Evolutionary conservation across 2,329 filamentous ascomycete genomes (phyloP), one percentile per base, ranked within the genome.

Genomic region (Ceratocystis diversiconidia): DNA sequence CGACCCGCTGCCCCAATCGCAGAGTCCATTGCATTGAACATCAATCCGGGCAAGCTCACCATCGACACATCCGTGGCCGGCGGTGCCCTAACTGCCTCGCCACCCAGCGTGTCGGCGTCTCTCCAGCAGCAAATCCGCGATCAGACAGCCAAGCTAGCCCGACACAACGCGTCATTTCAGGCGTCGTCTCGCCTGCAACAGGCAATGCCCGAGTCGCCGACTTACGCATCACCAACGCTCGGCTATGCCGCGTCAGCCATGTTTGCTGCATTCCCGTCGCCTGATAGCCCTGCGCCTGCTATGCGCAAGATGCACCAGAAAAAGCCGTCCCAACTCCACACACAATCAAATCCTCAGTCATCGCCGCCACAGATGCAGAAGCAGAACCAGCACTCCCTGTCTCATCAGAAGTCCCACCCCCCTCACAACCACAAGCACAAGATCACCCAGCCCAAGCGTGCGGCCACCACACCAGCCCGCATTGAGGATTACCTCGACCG

Each of bases 111-210:
- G 60, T 46, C 60, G 3, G 30, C 7, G 50, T 59, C 32, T 12
- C 62, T 59, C 32, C 10, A 43, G n/a, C 50, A 64, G 62, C 62
- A 64, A 41, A 59, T 64, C 50, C 50, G 32, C 25, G 50, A 64
- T 10, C 62, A 64, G 50, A 64, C 62, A 10, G 50, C 62, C 22
- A 64, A 64, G 36, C 48, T 64, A 19, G 50, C 62, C 5, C 62
- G 41, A 2, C 62, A 64, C 41, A 59, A 64, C 48, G 62, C 62
- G 32, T 64, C 62, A 15, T 57, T 64, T 22, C 62, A 62, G 32
- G 62, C 32, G 0, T 57, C 52, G 28, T 17, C 52, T 25, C 52
- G 52, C 28, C 28, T 57, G 52, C 52, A 57, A n/a, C 52, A 32
- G 12, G 52, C 52, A 17, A 25, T 57, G 7, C 52, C 52, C 28